These are phyloP conservation scores for Batkoa obscura DNA, from an alignment of 371 early-diverging fungal genomes.

Conservation along the genomic window DNA sequence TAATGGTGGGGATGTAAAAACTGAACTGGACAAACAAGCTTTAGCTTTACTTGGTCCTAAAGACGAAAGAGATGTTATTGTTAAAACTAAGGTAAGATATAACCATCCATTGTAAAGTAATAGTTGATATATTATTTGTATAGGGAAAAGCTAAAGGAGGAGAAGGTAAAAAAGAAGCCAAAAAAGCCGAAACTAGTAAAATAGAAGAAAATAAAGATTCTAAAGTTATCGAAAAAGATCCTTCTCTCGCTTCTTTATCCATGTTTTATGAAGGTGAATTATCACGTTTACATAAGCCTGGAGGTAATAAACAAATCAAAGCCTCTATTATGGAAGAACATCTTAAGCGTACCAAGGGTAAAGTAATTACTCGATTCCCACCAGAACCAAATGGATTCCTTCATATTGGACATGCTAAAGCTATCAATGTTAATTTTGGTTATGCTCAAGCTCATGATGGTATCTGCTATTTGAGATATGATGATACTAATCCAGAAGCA, in stretches of 20 bases:
- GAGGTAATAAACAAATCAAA: conserved; percentile 94
- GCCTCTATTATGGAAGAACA: conserved; percentile 83
- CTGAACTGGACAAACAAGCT: conserved; percentile 65
- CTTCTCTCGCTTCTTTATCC: conserved; percentile 14
- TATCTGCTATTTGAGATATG: conserved; percentile 88
- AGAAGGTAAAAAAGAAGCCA: conserved; percentile 8
- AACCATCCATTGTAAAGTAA: background rate
- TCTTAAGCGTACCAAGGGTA: conserved; percentile 82
- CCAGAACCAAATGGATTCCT: conserved; percentile 99
- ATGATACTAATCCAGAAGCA: conserved; percentile 98
- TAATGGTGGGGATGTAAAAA: conserved; percentile 64
- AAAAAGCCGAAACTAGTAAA: conserved; percentile 6
- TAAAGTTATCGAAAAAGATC: background rate
- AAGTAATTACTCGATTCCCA: conserved; percentile 97
- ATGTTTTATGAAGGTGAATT: conserved; percentile 85
- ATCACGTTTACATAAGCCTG: conserved; percentile 84
- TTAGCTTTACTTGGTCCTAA: conserved; percentile 77
- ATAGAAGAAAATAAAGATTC: background rate
- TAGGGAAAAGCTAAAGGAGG: conserved; percentile 19
- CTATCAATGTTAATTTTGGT: conserved; percentile 98
- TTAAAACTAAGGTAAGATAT: conserved; percentile 33
- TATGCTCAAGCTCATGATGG: conserved; percentile 91
- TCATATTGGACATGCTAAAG: conserved; percentile 99
- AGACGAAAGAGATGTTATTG: conserved; percentile 77
- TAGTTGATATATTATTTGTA: conserved; percentile 1